Evolutionary conservation across 2,329 filamentous ascomycete genomes (phyloP).

Genomic region (Scedosporium apiospermum): DNA sequence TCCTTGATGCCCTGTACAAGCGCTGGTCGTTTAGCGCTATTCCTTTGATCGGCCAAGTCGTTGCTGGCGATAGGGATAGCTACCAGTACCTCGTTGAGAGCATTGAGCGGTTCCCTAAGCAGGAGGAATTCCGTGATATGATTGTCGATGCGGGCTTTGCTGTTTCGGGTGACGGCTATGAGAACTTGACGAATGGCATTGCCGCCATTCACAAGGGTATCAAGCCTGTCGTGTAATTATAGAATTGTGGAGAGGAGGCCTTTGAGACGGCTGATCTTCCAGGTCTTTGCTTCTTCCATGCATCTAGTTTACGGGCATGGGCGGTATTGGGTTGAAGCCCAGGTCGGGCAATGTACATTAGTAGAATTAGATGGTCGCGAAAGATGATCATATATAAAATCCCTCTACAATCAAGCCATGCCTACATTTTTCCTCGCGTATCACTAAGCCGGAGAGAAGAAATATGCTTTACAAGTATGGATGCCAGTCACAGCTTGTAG

Average conservation of each 20-base stretch:
- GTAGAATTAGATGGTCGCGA: neutral
- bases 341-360: neutral
- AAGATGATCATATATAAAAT: neutral
- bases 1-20: slow-evolving; percentile 85
- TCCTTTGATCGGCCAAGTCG: slow-evolving; percentile 87
- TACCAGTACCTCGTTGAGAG: slow-evolving; percentile 99
- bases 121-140: slow-evolving; percentile 76
- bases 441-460: no score
- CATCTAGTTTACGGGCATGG: neutral
- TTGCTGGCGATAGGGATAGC: slow-evolving; percentile 87
- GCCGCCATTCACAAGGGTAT: slow-evolving; percentile 95
- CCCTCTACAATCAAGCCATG: neutral
- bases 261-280: neutral
- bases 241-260: neutral
- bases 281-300: neutral
- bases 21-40: slow-evolving; percentile 93
- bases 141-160: slow-evolving; percentile 77
- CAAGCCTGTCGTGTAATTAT: slow-evolving; percentile 50
- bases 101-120: slow-evolving; percentile 85
- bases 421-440: neutral
- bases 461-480: neutral
- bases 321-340: no score
- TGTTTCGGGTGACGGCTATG: slow-evolving; percentile 73
- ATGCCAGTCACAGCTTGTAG: no score
- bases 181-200: slow-evolving; percentile 85